Evolutionary conservation across 345 rosid genomes (phyloP).

Genomic region (Mangifera indica): DNA sequence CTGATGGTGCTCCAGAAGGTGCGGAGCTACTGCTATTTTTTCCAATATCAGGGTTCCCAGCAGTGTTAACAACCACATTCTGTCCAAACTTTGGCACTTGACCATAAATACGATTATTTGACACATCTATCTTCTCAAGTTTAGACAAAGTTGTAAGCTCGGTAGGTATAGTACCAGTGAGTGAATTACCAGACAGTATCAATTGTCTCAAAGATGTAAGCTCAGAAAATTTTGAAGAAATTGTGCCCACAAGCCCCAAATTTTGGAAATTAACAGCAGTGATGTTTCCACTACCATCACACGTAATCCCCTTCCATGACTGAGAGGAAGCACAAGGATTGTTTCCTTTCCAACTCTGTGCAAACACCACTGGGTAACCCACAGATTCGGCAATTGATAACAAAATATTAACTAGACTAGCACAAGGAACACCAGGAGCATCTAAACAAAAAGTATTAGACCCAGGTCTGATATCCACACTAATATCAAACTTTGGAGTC

Average conservation of each 20-base stretch:
- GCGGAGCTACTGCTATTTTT: constrained; percentile 24
- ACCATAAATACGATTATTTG: constrained; percentile 54
- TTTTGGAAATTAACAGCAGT: constrained; percentile 44
- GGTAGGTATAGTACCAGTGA: constrained; percentile 55
- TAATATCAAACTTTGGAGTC: constrained; percentile 43
- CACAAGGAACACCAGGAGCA: constrained; percentile 52
- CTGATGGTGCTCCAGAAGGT: constrained; percentile 5
- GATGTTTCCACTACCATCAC: constrained; percentile 33
- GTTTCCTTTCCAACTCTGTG: constrained; percentile 59
- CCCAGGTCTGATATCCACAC: constrained; percentile 29
- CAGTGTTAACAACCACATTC: constrained; percentile 28
- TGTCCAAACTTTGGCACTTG: constrained; percentile 37
- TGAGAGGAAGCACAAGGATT: constrained; percentile 43
- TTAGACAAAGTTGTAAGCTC: constrained; percentile 43
- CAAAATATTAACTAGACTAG: constrained; percentile 40
- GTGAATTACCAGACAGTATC: constrained; percentile 41
- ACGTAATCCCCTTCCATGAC: constrained; percentile 57
- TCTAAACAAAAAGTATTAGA: constrained; percentile 52
- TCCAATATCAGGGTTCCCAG: constrained; percentile 55
- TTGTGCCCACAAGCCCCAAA: constrained; percentile 58
- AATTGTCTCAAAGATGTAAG: constrained; percentile 39
- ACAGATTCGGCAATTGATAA: constrained; percentile 46
- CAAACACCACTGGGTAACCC: constrained; percentile 56
- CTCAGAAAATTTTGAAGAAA: constrained; percentile 45
- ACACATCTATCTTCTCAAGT: constrained; percentile 48